These are phyloP conservation scores for Aspergillus ibericus DNA, from an alignment of 2,329 filamentous ascomycete species.

Conservation along the genomic window DNA sequence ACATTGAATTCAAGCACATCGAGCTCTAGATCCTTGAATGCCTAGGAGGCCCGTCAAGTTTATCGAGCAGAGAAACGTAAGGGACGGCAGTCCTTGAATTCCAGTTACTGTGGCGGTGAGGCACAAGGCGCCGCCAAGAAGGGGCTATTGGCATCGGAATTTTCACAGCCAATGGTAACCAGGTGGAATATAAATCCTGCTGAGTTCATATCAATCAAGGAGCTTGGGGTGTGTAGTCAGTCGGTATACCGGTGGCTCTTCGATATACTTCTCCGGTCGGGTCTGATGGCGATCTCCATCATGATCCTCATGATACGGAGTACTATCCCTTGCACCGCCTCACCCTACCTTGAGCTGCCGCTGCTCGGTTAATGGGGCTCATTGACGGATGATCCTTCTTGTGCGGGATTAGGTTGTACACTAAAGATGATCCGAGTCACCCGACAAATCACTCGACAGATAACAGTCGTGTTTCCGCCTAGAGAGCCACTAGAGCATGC, in stretches of 20 bases:
- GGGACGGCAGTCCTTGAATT: background rate
- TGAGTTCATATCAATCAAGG: background rate
- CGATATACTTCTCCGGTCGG: background rate
- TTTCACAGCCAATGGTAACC: background rate
- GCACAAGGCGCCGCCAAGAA: background rate
- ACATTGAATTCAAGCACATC: background rate
- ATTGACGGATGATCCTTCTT: background rate
- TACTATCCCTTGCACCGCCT: background rate
- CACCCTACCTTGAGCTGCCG: background rate
- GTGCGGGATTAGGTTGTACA: background rate
- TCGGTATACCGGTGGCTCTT: background rate
- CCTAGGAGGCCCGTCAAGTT: background rate
- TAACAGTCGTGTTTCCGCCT: background rate
- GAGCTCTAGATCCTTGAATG: too few species aligned
- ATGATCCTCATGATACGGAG: background rate
- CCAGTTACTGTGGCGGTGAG: background rate
- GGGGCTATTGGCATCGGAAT: background rate
- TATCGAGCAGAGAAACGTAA: background rate
- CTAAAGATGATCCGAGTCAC: background rate
- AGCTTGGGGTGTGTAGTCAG: background rate
- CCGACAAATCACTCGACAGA: background rate
- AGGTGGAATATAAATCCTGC: background rate
- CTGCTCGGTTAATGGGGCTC: background rate
- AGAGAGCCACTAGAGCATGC: background rate
- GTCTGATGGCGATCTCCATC: background rate